Conservation (phyloP, 192 early-diverging fungal genomes). For the Coemansia sp. region DNA sequence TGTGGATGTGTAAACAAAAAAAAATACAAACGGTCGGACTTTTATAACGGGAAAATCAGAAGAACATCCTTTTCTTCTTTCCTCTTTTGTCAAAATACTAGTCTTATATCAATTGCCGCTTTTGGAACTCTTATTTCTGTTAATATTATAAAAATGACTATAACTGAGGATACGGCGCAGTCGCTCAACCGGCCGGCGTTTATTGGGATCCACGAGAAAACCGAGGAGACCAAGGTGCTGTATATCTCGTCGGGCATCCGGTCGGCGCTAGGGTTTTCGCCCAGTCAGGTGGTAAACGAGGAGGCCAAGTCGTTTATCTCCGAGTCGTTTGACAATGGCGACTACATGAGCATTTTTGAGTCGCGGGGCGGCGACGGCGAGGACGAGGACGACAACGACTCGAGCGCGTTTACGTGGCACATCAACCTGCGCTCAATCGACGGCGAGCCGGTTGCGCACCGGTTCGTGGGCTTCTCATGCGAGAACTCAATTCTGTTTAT, state of each 20-base stretch:
- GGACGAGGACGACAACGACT: conserved; percentile 25
- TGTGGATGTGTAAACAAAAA: no score
- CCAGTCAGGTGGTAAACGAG: conserved; percentile 14
- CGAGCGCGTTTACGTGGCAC: conserved; percentile 36
- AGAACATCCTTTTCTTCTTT: no score
- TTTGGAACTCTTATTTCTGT: no score
- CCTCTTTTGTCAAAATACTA: no score
- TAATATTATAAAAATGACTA: neutral
- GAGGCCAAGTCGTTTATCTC: conserved; percentile 31
- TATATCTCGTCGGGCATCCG: conserved; percentile 43
- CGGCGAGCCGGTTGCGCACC: conserved; percentile 17
- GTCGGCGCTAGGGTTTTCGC: conserved; percentile 27
- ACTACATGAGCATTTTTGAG: conserved; percentile 33
- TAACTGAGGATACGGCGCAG: neutral
- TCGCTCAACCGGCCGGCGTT: conserved; percentile 24
- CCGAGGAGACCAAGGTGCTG: conserved; percentile 22
- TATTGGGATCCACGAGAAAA: conserved; percentile 30
- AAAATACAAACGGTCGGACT: no score
- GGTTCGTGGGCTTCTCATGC: conserved; percentile 32
- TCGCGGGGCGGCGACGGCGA: conserved; percentile 15
- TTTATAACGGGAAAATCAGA: no score
- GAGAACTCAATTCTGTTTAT: conserved; percentile 35
- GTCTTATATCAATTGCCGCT: no score
- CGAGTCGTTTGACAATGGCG: conserved; percentile 20
- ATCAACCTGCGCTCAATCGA: conserved; percentile 18